Evolutionary conservation across 225 moss, liverwort and hornwort species (phyloP).

Genomic region (Lunularia cruciata): DNA sequence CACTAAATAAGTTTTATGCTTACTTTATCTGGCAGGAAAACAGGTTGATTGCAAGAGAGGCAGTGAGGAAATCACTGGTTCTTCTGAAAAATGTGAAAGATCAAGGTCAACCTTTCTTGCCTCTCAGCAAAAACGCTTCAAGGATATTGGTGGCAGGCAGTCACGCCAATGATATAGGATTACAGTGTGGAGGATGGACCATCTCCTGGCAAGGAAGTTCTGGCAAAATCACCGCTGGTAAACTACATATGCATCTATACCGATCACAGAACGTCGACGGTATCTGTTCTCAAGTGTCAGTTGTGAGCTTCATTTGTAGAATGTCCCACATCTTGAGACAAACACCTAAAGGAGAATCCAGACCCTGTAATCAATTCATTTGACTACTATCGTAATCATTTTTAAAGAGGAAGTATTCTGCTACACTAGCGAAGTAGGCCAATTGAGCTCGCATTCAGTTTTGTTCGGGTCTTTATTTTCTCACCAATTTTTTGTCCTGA

Average conservation of each 20-base stretch:
- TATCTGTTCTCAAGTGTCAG: too few relatives aligned
- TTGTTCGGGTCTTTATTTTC: background rate
- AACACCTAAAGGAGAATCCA: too few relatives aligned
- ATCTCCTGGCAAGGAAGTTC: constrained; percentile 61
- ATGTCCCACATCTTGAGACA: too few relatives aligned
- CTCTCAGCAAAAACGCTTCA: constrained; percentile 46
- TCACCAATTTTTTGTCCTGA: background rate
- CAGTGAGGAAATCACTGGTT: constrained; percentile 63
- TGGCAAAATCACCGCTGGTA: constrained; percentile 56
- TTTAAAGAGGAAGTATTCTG: too few relatives aligned
- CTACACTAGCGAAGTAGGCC: too few relatives aligned
- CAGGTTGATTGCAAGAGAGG: constrained; percentile 51
- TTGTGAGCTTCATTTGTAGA: too few relatives aligned
- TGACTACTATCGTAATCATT: too few relatives aligned
- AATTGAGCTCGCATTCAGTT: too few relatives aligned
- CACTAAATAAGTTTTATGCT: background rate
- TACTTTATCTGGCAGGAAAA: constrained; percentile 37
- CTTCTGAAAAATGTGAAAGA: constrained; percentile 57
- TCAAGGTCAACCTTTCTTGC: constrained; percentile 35
- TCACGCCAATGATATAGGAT: constrained; percentile 65
- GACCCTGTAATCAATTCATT: too few relatives aligned
- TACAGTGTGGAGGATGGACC: constrained; percentile 83
- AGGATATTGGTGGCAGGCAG: constrained; percentile 62
- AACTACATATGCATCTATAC: background rate
- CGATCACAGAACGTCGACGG: too few relatives aligned